phyloP scores from a whole-genome alignment of 495 filamentous ascomycete genomes.

The Coniosporium apollinis region DNA sequence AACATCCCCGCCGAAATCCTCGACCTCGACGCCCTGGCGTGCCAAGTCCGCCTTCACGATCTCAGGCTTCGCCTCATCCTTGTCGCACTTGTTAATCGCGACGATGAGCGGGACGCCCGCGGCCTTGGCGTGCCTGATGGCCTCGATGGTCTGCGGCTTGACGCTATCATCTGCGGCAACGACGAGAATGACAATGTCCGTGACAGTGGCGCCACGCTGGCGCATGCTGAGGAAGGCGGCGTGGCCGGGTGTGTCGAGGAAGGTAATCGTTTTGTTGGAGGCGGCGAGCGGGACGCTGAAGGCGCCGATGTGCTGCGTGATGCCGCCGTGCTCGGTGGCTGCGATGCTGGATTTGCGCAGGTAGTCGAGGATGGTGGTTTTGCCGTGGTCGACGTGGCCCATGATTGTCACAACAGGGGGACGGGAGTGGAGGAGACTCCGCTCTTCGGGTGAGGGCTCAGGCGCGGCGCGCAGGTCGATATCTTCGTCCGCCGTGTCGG shows the following conservation, averaged over 20 bases:
- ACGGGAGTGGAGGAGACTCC: constrained; percentile 47
- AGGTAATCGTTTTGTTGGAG: constrained; percentile 75
- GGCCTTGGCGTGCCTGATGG: constrained; percentile 82
- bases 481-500: constrained; percentile 31
- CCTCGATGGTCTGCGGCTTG: constrained; percentile 92
- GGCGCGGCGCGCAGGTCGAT: constrained; percentile 62
- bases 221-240: constrained; percentile 93
- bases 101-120: constrained; percentile 93
- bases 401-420: constrained; percentile 98
- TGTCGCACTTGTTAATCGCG: constrained; percentile 96
- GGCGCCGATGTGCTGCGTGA: constrained; percentile 98
- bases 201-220: constrained; percentile 85
- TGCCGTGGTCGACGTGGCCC: constrained; percentile 98
- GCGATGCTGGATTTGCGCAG: constrained; percentile 85
- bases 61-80: constrained; percentile 59
- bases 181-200: constrained; percentile 91
- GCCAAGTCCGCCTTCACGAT: constrained; percentile 78
- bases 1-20: constrained; percentile 89
- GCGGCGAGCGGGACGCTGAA: constrained; percentile 73
- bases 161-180: constrained; percentile 96
- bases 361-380: constrained; percentile 91
- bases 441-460: constrained; percentile 43
- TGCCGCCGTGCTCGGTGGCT: constrained; percentile 83
- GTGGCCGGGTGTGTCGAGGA: constrained; percentile 94
- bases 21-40: constrained; percentile 72